Percentiles rank a stretch among this genome's conserved stretches.
These are phyloP conservation scores for Didymella exigua DNA, from an alignment of 2,329 filamentous ascomycete genomes.

Conservation along the genomic window DNA sequence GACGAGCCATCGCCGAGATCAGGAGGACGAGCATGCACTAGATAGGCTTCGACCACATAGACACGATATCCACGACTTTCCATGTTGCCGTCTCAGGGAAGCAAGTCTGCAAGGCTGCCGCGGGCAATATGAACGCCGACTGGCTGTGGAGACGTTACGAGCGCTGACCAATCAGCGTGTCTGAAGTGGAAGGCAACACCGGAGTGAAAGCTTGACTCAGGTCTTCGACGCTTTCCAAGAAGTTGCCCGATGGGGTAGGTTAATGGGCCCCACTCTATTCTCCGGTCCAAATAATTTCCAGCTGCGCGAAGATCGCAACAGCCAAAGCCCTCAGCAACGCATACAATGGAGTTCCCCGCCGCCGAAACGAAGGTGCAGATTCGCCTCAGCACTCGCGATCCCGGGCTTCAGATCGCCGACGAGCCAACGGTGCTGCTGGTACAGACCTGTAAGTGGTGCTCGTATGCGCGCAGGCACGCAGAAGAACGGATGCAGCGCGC, in stretches of 20 bases:
- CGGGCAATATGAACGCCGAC: conserved; percentile 9
- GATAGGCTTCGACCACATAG: not conserved
- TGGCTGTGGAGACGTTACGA: too few relatives aligned
- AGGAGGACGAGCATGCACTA: conserved; percentile 37
- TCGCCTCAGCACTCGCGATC: conserved; percentile 44
- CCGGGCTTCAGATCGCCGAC: conserved; percentile 40
- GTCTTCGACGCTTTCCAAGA: too few relatives aligned
- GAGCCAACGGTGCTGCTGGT: conserved; percentile 41
- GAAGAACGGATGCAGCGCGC: not conserved
- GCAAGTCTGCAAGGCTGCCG: conserved; percentile 1
- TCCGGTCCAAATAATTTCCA: conserved; percentile 34
- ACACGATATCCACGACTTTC: conserved; percentile 9
- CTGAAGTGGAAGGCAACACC: too few relatives aligned
- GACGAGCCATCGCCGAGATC: conserved; percentile 64
- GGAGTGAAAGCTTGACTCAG: too few relatives aligned
- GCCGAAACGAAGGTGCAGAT: conserved; percentile 44
- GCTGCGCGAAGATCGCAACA: conserved; percentile 19
- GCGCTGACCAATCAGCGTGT: too few relatives aligned
- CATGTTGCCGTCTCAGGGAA: not conserved
- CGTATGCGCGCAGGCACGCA: not conserved
- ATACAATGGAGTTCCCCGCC: conserved; percentile 34
- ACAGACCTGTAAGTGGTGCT: conserved; percentile 37
- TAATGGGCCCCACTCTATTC: conserved; percentile 1
- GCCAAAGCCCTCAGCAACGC: conserved; percentile 11
- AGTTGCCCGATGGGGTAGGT: too few relatives aligned